Conservation (phyloP, 176 grass and related monocot species). For the Chrysopogon serrulatus region DNA sequence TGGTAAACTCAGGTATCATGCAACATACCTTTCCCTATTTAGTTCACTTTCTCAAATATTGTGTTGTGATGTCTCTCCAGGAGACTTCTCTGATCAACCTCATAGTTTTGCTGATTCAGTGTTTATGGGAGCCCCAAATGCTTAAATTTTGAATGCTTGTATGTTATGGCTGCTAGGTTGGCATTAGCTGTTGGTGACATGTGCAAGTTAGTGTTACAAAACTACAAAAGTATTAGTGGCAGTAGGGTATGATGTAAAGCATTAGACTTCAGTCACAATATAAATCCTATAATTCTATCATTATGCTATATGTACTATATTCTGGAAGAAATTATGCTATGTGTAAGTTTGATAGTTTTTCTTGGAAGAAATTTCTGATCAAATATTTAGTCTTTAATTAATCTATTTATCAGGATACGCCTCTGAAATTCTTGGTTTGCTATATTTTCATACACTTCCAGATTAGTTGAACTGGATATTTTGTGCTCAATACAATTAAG, state of each 20-base stretch:
- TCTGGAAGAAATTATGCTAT: slow-evolving; percentile 6
- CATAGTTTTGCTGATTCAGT: background rate
- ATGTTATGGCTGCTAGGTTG: background rate
- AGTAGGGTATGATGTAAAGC: background rate
- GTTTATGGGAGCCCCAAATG: background rate
- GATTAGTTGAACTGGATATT: background rate
- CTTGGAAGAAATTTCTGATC: background rate
- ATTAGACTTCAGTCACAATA: background rate
- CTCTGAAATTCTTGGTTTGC: background rate
- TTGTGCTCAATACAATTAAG: background rate
- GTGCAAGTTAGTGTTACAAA: background rate
- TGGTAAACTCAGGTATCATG: slow-evolving; percentile 87
- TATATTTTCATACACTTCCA: background rate
- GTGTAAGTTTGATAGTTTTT: background rate
- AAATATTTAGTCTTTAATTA: background rate
- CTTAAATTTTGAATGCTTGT: background rate
- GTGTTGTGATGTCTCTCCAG: background rate
- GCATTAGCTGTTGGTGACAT: background rate
- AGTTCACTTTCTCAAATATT: background rate
- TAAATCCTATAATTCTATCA: background rate
- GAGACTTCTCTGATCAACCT: background rate
- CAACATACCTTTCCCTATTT: background rate
- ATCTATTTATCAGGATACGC: background rate
- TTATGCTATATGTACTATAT: background rate
- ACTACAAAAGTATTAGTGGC: background rate